Conservation (phyloP, 306 rosid genomes). For the Glycyrrhiza uralensis region DNA sequence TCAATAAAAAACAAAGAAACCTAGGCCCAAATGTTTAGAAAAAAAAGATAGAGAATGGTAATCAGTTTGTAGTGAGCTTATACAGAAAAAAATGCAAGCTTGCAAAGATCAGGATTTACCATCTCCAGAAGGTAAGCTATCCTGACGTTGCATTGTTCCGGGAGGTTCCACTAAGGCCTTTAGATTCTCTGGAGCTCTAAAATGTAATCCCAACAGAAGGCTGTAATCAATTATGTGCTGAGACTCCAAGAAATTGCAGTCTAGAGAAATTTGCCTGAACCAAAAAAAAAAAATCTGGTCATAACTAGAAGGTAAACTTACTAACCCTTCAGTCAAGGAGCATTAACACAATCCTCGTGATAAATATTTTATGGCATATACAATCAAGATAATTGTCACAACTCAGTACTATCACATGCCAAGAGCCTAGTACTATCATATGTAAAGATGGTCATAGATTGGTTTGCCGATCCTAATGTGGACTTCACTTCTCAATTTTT, state of each 20-base stretch:
- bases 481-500: neutral
- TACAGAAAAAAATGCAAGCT: neutral
- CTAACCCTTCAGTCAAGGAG: neutral
- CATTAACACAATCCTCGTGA: neutral
- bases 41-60: neutral
- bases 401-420: neutral
- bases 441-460: too few species aligned
- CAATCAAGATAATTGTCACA: neutral
- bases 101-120: constrained; percentile 47
- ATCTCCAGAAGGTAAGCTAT: constrained; percentile 34
- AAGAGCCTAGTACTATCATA: neutral
- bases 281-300: constrained; percentile 25
- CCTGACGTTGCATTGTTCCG: constrained; percentile 30
- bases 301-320: neutral
- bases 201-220: constrained; percentile 89
- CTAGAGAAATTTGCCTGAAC: constrained; percentile 77
- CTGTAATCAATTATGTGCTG: constrained; percentile 90
- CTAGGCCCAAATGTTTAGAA: neutral
- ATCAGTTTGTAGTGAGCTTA: neutral
- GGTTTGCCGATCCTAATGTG: too few species aligned
- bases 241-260: constrained; percentile 86
- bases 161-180: constrained; percentile 57
- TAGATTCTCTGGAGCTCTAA: constrained; percentile 90
- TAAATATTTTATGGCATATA: constrained; percentile 2
- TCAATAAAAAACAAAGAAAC: neutral